Conservation (phyloP, 306 rosid species). For the Casuarina equisetifolia region DNA sequence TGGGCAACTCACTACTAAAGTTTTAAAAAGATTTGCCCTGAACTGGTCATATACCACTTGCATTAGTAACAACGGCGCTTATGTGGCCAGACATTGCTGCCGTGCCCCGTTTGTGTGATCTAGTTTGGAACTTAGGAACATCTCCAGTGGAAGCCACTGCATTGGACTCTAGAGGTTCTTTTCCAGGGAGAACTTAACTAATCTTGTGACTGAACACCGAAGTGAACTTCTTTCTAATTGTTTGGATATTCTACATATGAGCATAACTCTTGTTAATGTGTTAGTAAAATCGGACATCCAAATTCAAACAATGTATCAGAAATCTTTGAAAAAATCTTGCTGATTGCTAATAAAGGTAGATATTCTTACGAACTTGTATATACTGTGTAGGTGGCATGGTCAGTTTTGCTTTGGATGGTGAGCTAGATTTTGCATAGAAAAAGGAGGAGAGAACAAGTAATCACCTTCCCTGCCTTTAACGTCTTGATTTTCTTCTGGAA, state of each 20-base stretch:
- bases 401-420: conserved; percentile 13
- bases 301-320: no score
- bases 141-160: not conserved
- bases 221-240: not conserved
- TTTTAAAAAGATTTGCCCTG: no score
- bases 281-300: no score
- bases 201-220: not conserved
- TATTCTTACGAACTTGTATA: not conserved
- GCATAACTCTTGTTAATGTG: no score
- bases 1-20: no score
- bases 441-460: conserved; percentile 23
- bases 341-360: not conserved
- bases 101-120: not conserved
- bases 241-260: no score
- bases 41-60: not conserved
- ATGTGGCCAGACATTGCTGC: not conserved
- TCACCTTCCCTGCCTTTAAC: conserved; percentile 26
- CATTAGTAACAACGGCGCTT: not conserved
- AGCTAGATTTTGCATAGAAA: conserved; percentile 32
- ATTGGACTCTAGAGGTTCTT: conserved; percentile 4
- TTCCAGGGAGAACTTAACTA: not conserved
- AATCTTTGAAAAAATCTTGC: no score
- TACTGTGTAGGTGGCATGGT: conserved; percentile 9
- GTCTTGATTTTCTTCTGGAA: conserved; percentile 27
- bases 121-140: not conserved